Evolutionary conservation across 176 grass and related monocot genomes (phyloP), one percentile per base, ranked within the genome.

Genomic region (Hyparrhenia diplandra): DNA sequence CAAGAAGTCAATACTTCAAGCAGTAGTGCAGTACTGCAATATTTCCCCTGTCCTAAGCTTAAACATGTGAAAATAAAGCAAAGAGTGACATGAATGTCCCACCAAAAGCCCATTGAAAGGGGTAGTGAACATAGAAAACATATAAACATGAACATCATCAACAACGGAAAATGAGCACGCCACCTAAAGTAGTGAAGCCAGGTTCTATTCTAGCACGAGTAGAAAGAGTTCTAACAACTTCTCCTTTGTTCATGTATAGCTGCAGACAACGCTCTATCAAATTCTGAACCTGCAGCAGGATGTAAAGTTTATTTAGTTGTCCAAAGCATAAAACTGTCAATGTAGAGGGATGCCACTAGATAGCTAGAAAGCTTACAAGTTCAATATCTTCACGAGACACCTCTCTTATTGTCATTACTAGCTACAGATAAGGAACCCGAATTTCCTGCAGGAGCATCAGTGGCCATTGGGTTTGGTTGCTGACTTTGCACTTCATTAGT

Each of bases 301-400:
- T 74, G 9, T 62, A 42, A 74, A 31, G 30, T 78, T 72, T 43
- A 86, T 57, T 81, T 70, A 70, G 24, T 71, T 62, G 58, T 45
- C 16, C 67, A 82, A 42, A 82, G 37, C 34, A 7, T 66, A 73
- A 63, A 27, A 82, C 13, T 46, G 39, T 54, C 40, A 55, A 0
- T 74, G 31, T 40, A 76, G 67, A 84, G 27, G 51, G 17, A 77
- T 76, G 35, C 68, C 47, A 41, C 43, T 49, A 67, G 43, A 18
- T 76, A 64, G 65, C 13, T 31, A 69, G 59, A 43, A 17, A 47
- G 64, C 88, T 87, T 90, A 99, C 97, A 74, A 99, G 93, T 82
- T 96, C 93, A 91, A 99, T 96, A 68, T 96, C 93, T 93, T 95
- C 89, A 55, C 87, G 93, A 55, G 89, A 99, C 74, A 99, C 97